Conservation (phyloP, 495 filamentous ascomycete genomes). For the Aspergillus steynii region DNA sequence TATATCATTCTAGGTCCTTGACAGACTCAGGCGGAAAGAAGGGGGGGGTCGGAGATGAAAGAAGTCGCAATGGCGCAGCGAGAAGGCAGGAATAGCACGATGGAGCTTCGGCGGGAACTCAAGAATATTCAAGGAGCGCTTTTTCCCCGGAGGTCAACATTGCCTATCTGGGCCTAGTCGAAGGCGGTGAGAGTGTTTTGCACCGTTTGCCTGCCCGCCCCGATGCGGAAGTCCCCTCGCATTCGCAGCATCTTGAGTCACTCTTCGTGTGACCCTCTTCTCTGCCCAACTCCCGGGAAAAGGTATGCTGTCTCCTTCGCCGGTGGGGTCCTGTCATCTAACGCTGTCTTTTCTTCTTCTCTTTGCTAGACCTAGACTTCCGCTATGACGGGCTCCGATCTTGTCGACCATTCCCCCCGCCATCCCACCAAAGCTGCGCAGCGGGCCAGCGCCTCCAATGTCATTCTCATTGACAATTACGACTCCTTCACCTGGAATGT, state of each 20-base stretch:
- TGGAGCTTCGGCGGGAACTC: conserved; percentile 10
- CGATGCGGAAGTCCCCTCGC: conserved; percentile 18
- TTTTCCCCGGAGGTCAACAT: conserved; percentile 37
- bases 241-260: conserved; percentile 3
- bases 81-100: conserved; percentile 10
- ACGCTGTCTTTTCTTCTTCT: not conserved
- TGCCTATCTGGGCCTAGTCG: conserved; percentile 40
- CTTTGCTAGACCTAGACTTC: not conserved
- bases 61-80: conserved; percentile 7
- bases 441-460: conserved; percentile 76
- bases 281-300: not conserved
- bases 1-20: conserved; percentile 52
- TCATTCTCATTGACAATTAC: conserved; percentile 97
- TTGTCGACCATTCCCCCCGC: conserved; percentile 86
- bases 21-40: conserved; percentile 14
- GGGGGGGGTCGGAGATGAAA: conserved; percentile 9
- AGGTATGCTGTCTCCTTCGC: not conserved
- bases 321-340: not conserved
- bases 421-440: conserved; percentile 69
- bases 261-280: not conserved
- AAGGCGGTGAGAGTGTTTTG: conserved; percentile 36
- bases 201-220: conserved; percentile 9
- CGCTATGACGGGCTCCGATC: conserved; percentile 47
- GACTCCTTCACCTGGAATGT: conserved; percentile 99
- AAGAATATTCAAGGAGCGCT: conserved; percentile 29